Conservation (phyloP, 2,329 filamentous ascomycete genomes). For the Phialemonium atrogriseum region DNA sequence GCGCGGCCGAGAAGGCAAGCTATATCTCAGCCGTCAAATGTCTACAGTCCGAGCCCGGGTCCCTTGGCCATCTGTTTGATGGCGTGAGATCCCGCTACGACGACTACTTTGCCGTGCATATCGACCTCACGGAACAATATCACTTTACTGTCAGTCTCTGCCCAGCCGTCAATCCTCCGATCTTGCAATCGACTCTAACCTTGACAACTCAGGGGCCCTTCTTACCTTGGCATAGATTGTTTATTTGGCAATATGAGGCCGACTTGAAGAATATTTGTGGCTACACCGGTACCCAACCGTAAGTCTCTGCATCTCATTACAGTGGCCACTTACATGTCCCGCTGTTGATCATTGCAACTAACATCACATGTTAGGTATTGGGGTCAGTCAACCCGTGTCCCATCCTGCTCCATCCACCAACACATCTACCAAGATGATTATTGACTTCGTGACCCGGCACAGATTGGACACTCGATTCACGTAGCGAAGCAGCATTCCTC, state of each 20-base stretch:
- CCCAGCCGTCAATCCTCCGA: no score
- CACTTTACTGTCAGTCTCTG: conserved; percentile 20
- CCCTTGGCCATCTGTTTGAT: conserved; percentile 17
- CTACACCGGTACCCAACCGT: no score
- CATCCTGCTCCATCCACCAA: neutral
- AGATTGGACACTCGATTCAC: conserved; percentile 18
- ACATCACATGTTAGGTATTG: no score
- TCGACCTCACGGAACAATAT: conserved; percentile 28
- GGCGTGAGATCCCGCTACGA: conserved; percentile 34
- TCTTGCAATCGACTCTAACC: no score
- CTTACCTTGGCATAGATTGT: conserved; percentile 9
- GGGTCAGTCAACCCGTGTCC: no score
- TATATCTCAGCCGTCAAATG: conserved; percentile 33
- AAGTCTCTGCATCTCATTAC: no score
- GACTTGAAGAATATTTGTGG: neutral
- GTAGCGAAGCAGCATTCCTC: conserved; percentile 10
- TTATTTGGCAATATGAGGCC: conserved; percentile 1
- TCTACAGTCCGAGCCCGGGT: conserved; percentile 21
- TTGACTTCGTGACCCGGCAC: conserved; percentile 5
- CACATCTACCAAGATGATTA: neutral
- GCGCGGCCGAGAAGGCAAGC: conserved; percentile 19
- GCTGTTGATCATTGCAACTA: no score
- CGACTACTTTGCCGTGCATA: conserved; percentile 34
- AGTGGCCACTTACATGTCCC: no score
- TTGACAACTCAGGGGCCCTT: no score